Evolutionary conservation across 73 alveolate genomes (phyloP).

Genomic region (Paramecium pentaurelia): DNA sequence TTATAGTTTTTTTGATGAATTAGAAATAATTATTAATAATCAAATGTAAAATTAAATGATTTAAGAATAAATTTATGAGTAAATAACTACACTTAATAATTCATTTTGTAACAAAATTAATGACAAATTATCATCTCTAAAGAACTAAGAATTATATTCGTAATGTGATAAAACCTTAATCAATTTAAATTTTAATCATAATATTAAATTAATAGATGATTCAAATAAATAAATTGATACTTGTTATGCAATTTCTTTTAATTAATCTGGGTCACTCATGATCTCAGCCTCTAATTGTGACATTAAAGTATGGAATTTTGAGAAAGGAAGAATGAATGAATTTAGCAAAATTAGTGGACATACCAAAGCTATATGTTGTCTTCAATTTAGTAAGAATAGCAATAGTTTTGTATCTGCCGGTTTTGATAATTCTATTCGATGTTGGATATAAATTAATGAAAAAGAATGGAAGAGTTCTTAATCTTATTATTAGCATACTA

Average conservation of each 20-base stretch:
- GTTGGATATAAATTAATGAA: too few relatives aligned
- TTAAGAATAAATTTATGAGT: neutral
- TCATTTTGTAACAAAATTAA: neutral
- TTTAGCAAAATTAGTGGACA: too few relatives aligned
- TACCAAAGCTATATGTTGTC: too few relatives aligned
- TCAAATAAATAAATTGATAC: neutral
- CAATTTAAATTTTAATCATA: too few relatives aligned
- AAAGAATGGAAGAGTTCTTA: too few relatives aligned
- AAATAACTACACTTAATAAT: too few relatives aligned
- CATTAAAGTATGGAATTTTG: neutral
- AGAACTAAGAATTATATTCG: neutral
- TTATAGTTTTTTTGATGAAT: neutral
- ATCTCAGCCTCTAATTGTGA: neutral
- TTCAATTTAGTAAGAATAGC: too few relatives aligned
- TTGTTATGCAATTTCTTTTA: neutral
- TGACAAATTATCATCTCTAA: neutral
- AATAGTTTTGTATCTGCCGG: too few relatives aligned
- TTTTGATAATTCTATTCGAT: too few relatives aligned
- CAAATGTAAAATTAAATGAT: neutral
- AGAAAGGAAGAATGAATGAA: neutral
- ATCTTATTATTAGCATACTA: too few relatives aligned
- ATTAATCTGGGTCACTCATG: neutral
- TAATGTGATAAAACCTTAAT: neutral
- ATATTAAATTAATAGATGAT: neutral
- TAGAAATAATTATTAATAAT: neutral